Percentiles rank a stretch among this genome's conserved stretches.
Evolutionary conservation across 75 land plant genomes (phyloP).

Genomic region (Gnetum montanum): DNA sequence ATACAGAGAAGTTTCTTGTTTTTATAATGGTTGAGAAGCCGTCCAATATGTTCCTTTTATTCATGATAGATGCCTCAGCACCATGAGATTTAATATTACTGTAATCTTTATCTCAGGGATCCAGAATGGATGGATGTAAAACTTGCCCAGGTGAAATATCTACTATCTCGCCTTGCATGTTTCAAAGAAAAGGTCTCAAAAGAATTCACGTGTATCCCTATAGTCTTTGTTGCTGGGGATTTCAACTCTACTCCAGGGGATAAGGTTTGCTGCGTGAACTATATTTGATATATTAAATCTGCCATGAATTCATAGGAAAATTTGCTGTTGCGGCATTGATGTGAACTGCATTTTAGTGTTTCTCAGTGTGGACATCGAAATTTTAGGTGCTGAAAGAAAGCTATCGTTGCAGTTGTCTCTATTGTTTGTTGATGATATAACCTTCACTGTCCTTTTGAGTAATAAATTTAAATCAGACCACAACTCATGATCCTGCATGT

Average conservation of each 20-base stretch:
- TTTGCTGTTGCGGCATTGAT: no score
- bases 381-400: no score
- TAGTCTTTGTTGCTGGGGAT: slow-evolving; percentile 71
- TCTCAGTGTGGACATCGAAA: no score
- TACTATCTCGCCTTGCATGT: slow-evolving; percentile 38
- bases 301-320: no score
- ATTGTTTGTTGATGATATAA: no score
- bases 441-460: no score
- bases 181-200: slow-evolving; percentile 35
- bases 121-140: slow-evolving; percentile 94
- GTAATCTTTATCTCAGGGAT: slow-evolving; percentile 67
- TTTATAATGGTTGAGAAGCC: background rate
- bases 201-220: slow-evolving; percentile 31
- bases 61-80: no score
- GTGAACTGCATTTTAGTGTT: no score
- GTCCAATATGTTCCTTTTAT: background rate
- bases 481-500: no score
- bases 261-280: slow-evolving; percentile 54
- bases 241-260: slow-evolving; percentile 96
- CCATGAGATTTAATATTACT: no score
- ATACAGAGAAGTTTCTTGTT: background rate
- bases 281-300: background rate
- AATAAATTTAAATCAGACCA: no score
- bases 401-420: no score
- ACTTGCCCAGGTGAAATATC: slow-evolving; percentile 85